phyloP scores from a whole-genome alignment of 2,329 filamentous ascomycete genomes.

The Ceratocystis cacaofunesta region DNA sequence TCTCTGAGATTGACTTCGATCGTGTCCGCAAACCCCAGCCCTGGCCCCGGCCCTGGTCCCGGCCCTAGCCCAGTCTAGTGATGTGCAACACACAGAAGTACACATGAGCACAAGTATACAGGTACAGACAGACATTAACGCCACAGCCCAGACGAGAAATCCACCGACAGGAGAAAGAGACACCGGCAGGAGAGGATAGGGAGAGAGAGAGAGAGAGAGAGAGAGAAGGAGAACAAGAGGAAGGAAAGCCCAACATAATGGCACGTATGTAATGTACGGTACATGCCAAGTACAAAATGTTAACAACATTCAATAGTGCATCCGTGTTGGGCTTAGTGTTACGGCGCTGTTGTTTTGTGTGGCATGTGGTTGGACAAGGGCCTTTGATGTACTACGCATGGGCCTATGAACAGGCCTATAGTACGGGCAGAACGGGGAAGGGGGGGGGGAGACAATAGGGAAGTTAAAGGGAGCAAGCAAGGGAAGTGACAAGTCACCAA shows the following conservation, averaged over 20 bases:
- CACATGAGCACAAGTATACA: too few relatives aligned
- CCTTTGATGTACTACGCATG: background rate
- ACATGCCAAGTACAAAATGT: too few relatives aligned
- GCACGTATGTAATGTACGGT: too few relatives aligned
- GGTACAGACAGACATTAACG: too few relatives aligned
- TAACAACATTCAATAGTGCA: too few relatives aligned
- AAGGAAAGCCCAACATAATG: background rate
- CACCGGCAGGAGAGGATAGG: too few relatives aligned
- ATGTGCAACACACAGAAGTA: background rate
- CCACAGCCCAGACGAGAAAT: background rate
- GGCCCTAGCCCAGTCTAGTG: background rate
- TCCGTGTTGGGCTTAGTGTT: background rate
- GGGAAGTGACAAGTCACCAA: background rate
- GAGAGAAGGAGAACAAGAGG: background rate
- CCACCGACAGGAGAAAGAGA: background rate
- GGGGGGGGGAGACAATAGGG: background rate
- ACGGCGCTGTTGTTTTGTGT: background rate
- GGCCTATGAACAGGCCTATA: background rate
- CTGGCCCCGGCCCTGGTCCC: background rate
- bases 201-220: too few relatives aligned
- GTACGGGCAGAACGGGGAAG: background rate
- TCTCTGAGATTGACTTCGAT: background rate
- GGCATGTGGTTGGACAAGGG: background rate
- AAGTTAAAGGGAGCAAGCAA: background rate
- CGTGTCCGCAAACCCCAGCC: background rate